These are phyloP conservation scores for Mycena alexandri DNA, from an alignment of 768 basidiomycete genomes.

Conservation along the genomic window DNA sequence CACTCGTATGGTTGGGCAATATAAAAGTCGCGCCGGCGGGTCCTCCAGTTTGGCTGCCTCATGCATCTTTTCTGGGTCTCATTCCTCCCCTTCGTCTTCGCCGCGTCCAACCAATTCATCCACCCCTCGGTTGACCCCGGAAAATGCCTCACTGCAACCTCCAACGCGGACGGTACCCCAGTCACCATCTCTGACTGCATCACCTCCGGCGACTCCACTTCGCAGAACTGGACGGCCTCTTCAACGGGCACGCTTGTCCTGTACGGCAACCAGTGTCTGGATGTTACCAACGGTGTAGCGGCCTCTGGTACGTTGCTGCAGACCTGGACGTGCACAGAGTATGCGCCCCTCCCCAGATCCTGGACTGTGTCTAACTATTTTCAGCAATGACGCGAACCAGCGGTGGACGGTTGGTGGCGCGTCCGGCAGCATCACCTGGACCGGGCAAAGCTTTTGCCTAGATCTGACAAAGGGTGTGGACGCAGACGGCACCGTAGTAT, in stretches of 20 bases:
- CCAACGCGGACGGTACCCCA: conserved; percentile 22
- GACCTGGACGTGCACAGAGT: conserved; percentile 19
- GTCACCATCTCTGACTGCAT: conserved; percentile 29
- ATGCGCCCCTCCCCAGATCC: conserved; percentile 1
- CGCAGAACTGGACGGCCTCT: conserved; percentile 24
- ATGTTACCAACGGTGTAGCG: conserved; percentile 15
- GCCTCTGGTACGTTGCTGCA: conserved; percentile 23
- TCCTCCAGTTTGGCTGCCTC: conserved; percentile 11
- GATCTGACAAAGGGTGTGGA: conserved; percentile 28
- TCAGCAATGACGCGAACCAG: conserved; percentile 27
- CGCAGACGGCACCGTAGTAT: conserved; percentile 26
- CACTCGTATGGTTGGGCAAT: conserved; percentile 20
- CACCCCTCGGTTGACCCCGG: conserved; percentile 25
- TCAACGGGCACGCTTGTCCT: conserved; percentile 14
- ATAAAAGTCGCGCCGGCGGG: conserved; percentile 21
- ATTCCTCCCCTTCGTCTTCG: conserved; percentile 17
- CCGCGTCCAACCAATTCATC: conserved; percentile 28
- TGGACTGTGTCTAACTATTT: conserved; percentile 17
- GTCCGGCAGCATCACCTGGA: conserved; percentile 26
- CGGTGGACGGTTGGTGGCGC: conserved; percentile 24
- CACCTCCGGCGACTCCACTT: conserved; percentile 21
- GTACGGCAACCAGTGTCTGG: conserved; percentile 18
- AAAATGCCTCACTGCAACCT: conserved; percentile 20
- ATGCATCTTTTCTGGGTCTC: conserved; percentile 21
- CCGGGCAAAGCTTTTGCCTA: conserved; percentile 20